These are phyloP conservation scores for Phylloporus sp. DNA, from an alignment of 1,284 basidiomycete genomes.

Conservation along the genomic window DNA sequence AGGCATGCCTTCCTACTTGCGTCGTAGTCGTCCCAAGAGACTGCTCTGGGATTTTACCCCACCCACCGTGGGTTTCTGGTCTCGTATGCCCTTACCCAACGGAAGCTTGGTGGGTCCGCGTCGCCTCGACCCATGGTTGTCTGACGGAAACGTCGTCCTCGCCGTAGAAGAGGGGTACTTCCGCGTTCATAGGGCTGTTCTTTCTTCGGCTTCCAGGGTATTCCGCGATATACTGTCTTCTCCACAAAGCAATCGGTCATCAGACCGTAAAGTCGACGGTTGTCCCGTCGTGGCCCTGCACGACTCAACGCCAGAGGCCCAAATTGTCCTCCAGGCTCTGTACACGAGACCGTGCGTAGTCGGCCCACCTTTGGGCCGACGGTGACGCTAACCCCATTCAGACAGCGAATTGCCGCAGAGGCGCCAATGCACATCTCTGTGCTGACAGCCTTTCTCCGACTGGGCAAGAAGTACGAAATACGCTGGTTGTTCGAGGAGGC, in stretches of 20 bases:
- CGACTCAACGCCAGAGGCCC: constrained; percentile 29
- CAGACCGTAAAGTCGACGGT: constrained; percentile 26
- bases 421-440: constrained; percentile 28
- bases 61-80: constrained; percentile 12
- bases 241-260: constrained; percentile 8
- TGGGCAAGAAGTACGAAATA: constrained; percentile 34
- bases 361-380: constrained; percentile 5
- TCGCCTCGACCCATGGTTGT: constrained; percentile 32
- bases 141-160: constrained; percentile 33
- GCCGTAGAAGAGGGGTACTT: constrained; percentile 26
- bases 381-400: constrained; percentile 15
- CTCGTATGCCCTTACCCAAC: constrained; percentile 27
- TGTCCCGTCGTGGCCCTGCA: constrained; percentile 29
- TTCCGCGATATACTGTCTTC: constrained; percentile 28
- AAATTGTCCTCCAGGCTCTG: constrained; percentile 31
- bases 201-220: constrained; percentile 29
- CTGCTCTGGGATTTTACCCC: constrained; percentile 19
- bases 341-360: constrained; percentile 31
- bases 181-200: constrained; percentile 29
- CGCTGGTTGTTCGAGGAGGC: constrained; percentile 32
- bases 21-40: constrained; percentile 17
- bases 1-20: constrained; percentile 16
- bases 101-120: constrained; percentile 18
- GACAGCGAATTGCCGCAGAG: constrained; percentile 25
- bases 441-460: constrained; percentile 28